phyloP scores from a whole-genome alignment of 768 basidiomycete genomes.

The Tylopilus rubrobrunneus region DNA sequence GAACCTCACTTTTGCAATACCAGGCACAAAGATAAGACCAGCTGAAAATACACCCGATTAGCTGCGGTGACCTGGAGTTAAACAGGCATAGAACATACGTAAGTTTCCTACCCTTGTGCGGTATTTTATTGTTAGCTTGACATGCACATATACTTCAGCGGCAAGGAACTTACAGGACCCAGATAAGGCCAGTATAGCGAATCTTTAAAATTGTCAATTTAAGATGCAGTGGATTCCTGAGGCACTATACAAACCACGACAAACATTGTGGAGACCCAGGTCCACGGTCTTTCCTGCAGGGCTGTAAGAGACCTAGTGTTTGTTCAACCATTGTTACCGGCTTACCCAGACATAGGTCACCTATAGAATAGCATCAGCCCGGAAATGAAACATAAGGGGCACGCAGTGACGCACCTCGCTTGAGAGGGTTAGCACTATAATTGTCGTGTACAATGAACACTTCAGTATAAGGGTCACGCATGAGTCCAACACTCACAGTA shows the following conservation, averaged over 20 bases:
- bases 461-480: not conserved
- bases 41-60: not conserved
- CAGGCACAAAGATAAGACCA: conserved; percentile 2
- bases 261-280: conserved; percentile 1
- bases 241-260: not conserved
- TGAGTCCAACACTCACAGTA: not conserved
- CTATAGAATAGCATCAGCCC: not conserved
- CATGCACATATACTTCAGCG: too few relatives aligned
- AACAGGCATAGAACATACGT: not conserved
- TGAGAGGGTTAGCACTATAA: not conserved
- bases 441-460: not conserved
- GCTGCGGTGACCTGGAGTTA: not conserved
- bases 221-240: not conserved
- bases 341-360: conserved; percentile 9
- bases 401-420: not conserved
- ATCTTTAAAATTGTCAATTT: not conserved
- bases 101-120: not conserved
- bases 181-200: conserved; percentile 3
- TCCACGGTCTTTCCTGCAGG: not conserved
- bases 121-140: not conserved
- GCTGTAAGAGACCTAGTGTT: not conserved
- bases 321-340: not conserved
- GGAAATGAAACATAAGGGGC: not conserved
- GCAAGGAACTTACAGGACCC: not conserved
- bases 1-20: conserved; percentile 2